Evolutionary conservation across 345 rosid species (phyloP), one percentile per base, ranked within the genome.

Genomic region (Arabidopsis thaliana): DNA sequence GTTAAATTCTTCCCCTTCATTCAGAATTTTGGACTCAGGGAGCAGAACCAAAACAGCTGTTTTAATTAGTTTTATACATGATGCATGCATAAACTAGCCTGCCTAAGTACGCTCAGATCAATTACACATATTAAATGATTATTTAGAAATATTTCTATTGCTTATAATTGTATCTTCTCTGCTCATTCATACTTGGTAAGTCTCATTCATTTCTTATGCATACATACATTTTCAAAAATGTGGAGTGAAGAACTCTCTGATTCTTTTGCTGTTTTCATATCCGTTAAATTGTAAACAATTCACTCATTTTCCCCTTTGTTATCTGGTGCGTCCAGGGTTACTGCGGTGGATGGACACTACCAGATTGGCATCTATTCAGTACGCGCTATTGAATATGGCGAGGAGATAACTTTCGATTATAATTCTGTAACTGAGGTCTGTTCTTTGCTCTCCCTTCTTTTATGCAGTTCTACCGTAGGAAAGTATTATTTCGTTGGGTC

Each of bases 321-420:
- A 42, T 67, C 55, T 78, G 59, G 51, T 59, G 44, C 65, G 59
- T 73, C 50, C 86, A 96, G 99, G 80, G 99, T 96, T 75, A 96
- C 99, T 77, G 98, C 99, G 38, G 99, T 96, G 16, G 94, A 81
- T 85, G 99, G 99, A 74, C 94, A 88, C 65, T 96, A 96, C 79
- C 99, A 93, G 85, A 96, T 96, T 82, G 99, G 99, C 51, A 96
- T 96, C 61, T 96, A 96, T 53, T 76, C 94, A 37, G 84, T 91
- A 11, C 90, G 95, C 24, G 81, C 82, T 77, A 93, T 96, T 82
- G 97, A 82, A 74, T 77, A 79, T 73, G 98, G 97, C 34, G 98
- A 96, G 82, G 99, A 96, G 89, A 89, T 96, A 68, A 93, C 99
- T 28, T 96, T 96, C 73, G 99, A 96, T 81, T 96, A 96, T 77